These are phyloP conservation scores for Physcia stellaris DNA, from an alignment of 495 filamentous ascomycete genomes.

Conservation along the genomic window DNA sequence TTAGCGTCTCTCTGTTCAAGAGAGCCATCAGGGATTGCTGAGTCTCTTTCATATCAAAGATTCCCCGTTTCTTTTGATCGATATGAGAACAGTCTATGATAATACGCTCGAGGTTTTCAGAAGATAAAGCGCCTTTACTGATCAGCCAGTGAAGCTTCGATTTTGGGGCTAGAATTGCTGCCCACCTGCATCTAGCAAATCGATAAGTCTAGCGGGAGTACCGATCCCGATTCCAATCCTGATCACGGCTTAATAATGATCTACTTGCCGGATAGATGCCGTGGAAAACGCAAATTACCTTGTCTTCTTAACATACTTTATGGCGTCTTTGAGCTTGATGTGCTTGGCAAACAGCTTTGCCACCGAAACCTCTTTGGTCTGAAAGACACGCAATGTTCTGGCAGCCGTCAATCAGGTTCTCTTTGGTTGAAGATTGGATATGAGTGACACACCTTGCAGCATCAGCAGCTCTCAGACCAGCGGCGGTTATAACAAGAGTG, in stretches of 20 bases:
- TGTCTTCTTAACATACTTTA: constrained; percentile 54
- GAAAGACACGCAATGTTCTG: constrained; percentile 53
- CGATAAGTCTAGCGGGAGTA: constrained; percentile 68
- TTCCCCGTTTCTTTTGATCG: constrained; percentile 80
- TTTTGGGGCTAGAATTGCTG: background rate
- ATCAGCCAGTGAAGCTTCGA: constrained; percentile 4
- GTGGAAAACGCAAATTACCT: constrained; percentile 25
- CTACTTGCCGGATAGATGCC: background rate
- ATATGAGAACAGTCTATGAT: constrained; percentile 82
- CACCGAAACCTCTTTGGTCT: constrained; percentile 59
- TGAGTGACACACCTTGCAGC: constrained; percentile 44
- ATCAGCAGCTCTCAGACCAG: constrained; percentile 73
- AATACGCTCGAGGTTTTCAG: constrained; percentile 58
- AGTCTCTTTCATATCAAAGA: constrained; percentile 88
- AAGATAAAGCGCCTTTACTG: constrained; percentile 47
- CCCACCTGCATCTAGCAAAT: constrained; percentile 67
- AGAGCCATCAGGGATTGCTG: constrained; percentile 59
- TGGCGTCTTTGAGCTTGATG: constrained; percentile 83
- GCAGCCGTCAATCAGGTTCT: background rate
- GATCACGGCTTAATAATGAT: constrained; percentile 1
- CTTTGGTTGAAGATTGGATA: too few relatives aligned
- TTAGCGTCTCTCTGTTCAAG: constrained; percentile 52
- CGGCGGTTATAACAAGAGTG: constrained; percentile 65
- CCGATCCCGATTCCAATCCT: constrained; percentile 79
- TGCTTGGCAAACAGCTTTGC: constrained; percentile 97